Conservation (phyloP, 768 basidiomycete species). For the Boletus patriciae region DNA sequence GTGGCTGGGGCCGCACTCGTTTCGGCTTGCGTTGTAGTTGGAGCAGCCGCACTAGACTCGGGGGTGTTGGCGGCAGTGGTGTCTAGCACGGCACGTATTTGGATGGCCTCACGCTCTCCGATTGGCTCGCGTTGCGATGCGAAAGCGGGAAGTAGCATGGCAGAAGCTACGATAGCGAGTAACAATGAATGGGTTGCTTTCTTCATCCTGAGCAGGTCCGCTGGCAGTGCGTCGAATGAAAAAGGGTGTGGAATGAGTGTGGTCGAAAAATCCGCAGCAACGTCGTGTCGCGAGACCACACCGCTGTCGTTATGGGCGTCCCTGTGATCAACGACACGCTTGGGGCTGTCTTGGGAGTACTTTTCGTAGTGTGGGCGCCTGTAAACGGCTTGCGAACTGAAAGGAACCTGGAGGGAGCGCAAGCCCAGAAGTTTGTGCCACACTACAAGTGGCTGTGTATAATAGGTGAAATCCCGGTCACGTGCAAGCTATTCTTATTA, state of each 20-base stretch:
- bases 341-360: neutral
- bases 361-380: neutral
- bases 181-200: constrained; percentile 25
- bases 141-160: constrained; percentile 26
- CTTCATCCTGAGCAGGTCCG: constrained; percentile 25
- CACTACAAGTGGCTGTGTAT: constrained; percentile 20
- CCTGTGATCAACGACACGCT: constrained; percentile 1
- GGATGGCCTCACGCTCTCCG: constrained; percentile 9
- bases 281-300: constrained; percentile 16
- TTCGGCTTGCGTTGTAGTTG: constrained; percentile 1
- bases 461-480: constrained; percentile 15
- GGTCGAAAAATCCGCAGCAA: constrained; percentile 27
- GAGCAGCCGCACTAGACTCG: neutral
- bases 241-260: constrained; percentile 20
- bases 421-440: constrained; percentile 7
- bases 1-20: neutral
- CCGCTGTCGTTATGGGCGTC: constrained; percentile 8
- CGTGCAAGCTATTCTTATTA: constrained; percentile 11
- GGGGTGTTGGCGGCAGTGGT: neutral
- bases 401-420: constrained; percentile 5
- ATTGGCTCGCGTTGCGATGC: constrained; percentile 24
- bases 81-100: constrained; percentile 16
- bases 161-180: constrained; percentile 28
- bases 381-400: constrained; percentile 2
- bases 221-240: constrained; percentile 5